phyloP scores from a whole-genome alignment of 1,139 yeast genomes.

The Geotrichum restrictum region DNA sequence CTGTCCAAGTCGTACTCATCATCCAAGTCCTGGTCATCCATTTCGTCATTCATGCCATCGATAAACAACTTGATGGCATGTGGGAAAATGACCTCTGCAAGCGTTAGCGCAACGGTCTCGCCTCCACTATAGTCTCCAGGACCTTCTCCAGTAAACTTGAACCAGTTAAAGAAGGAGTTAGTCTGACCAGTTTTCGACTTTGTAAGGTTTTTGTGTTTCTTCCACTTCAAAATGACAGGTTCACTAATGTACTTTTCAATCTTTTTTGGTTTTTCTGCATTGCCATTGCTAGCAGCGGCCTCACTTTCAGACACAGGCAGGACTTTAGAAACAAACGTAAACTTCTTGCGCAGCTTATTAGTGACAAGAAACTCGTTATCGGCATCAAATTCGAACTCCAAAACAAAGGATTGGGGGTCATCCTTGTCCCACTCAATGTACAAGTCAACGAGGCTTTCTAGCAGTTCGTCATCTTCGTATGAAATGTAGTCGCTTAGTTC shows the following conservation, averaged over 20 bases:
- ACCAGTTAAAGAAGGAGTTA: slow-evolving; percentile 41
- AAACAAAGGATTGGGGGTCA: slow-evolving; percentile 33
- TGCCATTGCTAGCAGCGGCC: slow-evolving; percentile 23
- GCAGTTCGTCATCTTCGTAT: slow-evolving; percentile 36
- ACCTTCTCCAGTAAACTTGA: slow-evolving; percentile 35
- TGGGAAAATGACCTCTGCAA: slow-evolving; percentile 42
- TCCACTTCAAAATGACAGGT: slow-evolving; percentile 38
- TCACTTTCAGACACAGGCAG: slow-evolving; percentile 13
- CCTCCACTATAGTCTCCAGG: slow-evolving; percentile 38
- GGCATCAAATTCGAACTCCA: slow-evolving; percentile 36
- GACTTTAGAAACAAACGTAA: slow-evolving; percentile 25
- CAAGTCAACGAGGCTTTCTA: slow-evolving; percentile 34
- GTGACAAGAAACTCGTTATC: slow-evolving; percentile 35
- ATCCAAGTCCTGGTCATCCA: slow-evolving; percentile 22
- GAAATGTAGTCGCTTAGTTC: slow-evolving; percentile 34
- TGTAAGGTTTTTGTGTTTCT: slow-evolving; percentile 37
- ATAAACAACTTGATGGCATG: slow-evolving; percentile 39
- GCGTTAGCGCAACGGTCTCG: slow-evolving; percentile 37
- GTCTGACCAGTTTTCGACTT: slow-evolving; percentile 29
- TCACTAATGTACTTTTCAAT: slow-evolving; percentile 25
- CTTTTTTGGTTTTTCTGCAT: not conserved
- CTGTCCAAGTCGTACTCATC: slow-evolving; percentile 30
- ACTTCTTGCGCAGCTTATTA: slow-evolving; percentile 31
- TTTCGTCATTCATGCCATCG: slow-evolving; percentile 28
- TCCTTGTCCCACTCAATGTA: slow-evolving; percentile 33